phyloP scores from a whole-genome alignment of 2,329 filamentous ascomycete genomes.

The Penicillium decumbens region DNA sequence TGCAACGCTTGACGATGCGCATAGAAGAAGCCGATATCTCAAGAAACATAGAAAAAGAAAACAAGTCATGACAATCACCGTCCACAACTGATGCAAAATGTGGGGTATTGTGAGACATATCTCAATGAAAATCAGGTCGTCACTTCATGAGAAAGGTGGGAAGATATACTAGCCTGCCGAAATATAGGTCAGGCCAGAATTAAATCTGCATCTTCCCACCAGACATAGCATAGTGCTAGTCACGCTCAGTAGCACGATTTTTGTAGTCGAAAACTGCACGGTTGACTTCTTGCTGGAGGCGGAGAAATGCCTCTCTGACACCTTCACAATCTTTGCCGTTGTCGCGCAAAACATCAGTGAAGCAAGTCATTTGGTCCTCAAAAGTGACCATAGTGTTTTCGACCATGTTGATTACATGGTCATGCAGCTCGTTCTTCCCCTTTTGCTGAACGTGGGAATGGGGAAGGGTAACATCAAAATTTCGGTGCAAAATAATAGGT shows the following conservation, averaged over 20 bases:
- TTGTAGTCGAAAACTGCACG: too few relatives aligned
- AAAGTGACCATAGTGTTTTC: too few relatives aligned
- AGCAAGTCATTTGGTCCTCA: too few relatives aligned
- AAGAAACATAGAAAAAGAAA: not conserved
- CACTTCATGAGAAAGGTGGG: not conserved
- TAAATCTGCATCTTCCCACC: not conserved
- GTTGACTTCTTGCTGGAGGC: too few relatives aligned
- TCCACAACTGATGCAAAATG: not conserved
- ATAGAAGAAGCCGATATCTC: not conserved
- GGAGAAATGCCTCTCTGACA: too few relatives aligned
- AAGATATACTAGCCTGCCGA: not conserved
- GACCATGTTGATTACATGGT: too few relatives aligned
- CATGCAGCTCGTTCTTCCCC: too few relatives aligned
- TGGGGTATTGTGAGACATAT: not conserved
- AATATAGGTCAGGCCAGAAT: not conserved
- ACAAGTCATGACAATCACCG: not conserved
- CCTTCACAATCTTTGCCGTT: too few relatives aligned
- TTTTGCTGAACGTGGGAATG: too few relatives aligned
- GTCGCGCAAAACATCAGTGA: too few relatives aligned
- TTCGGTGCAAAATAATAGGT: not conserved
- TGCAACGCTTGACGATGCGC: not conserved
- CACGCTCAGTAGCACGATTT: too few relatives aligned
- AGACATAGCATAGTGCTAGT: too few relatives aligned
- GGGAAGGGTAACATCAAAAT: not conserved
- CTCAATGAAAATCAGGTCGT: not conserved